Percentiles rank a stretch among this genome's conserved stretches.
Evolutionary conservation across 2,329 filamentous ascomycete species (phyloP).

Genomic region (Arthroderma sp.): DNA sequence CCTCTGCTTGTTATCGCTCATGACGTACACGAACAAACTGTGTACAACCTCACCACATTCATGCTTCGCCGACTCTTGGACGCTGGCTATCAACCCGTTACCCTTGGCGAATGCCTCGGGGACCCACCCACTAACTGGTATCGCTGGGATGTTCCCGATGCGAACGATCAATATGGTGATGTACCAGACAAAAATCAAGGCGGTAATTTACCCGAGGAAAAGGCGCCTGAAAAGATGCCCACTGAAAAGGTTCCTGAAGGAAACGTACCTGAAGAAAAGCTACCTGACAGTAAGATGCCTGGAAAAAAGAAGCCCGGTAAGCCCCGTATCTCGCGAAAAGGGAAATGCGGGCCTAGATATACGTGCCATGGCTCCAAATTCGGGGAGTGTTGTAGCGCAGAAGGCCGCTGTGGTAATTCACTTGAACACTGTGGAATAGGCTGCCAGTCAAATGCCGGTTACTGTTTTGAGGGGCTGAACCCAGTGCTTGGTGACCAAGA

Average conservation of each 20-base stretch:
- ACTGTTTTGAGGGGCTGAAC: conserved; percentile 12
- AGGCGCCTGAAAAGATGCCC: not conserved
- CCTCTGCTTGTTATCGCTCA: conserved; percentile 31
- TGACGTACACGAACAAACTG: conserved; percentile 31
- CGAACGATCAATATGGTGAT: not conserved
- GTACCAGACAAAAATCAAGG: not conserved
- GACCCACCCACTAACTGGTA: conserved; percentile 30
- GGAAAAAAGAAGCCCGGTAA: conserved; percentile 1
- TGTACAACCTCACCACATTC: conserved; percentile 29
- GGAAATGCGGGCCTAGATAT: conserved; percentile 22
- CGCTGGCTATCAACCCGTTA: conserved; percentile 26
- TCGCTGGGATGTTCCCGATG: conserved; percentile 13
- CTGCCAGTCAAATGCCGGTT: conserved; percentile 19
- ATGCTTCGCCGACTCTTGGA: conserved; percentile 22
- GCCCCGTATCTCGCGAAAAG: conserved; percentile 17
- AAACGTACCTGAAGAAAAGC: not conserved
- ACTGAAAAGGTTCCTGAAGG: conserved; percentile 1
- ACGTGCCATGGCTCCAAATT: conserved; percentile 24
- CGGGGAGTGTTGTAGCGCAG: conserved; percentile 21
- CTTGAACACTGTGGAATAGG: conserved; percentile 19
- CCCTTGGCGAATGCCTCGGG: conserved; percentile 31
- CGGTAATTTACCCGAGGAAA: not conserved
- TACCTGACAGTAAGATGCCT: not conserved
- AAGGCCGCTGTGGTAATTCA: conserved; percentile 20
- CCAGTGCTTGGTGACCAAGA: too few relatives aligned